Conservation (phyloP, 257 asterid species). For the Nicotiana tomentosiformis region DNA sequence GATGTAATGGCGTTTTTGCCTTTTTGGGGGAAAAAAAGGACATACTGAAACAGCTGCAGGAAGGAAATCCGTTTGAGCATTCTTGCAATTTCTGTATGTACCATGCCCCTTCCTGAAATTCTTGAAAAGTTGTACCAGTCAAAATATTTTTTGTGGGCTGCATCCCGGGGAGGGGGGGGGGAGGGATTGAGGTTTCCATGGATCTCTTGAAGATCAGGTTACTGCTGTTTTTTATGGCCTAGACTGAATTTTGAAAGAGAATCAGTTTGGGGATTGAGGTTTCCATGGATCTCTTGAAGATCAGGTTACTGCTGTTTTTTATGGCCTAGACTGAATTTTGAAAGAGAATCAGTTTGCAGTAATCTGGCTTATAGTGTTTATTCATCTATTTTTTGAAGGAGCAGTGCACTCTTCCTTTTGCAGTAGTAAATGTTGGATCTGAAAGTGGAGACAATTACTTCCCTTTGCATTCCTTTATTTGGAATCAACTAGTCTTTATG, state of each 20-base stretch:
- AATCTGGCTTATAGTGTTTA: not conserved
- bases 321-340: not conserved
- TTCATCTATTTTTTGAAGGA: not conserved
- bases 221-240: not conserved
- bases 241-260: not conserved
- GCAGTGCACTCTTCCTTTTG: not conserved
- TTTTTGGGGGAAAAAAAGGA: not conserved
- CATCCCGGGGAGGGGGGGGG: not conserved
- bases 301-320: not conserved
- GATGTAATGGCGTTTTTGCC: not conserved
- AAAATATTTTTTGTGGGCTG: not conserved
- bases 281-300: not conserved
- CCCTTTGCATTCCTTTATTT: not conserved
- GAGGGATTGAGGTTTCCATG: not conserved
- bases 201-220: not conserved
- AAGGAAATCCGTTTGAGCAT: not conserved
- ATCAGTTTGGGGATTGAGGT: not conserved
- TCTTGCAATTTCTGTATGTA: constrained; percentile 1
- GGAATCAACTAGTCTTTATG: not conserved
- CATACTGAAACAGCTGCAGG: not conserved
- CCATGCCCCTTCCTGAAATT: not conserved
- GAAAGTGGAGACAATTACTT: not conserved
- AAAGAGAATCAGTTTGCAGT: not conserved
- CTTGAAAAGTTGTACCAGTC: not conserved
- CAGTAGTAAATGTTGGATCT: not conserved